Percentiles rank a stretch among this genome's conserved stretches.
Evolutionary conservation across 164 flowering plant genomes (phyloP).

Genomic region (Tinospora cordifolia): DNA sequence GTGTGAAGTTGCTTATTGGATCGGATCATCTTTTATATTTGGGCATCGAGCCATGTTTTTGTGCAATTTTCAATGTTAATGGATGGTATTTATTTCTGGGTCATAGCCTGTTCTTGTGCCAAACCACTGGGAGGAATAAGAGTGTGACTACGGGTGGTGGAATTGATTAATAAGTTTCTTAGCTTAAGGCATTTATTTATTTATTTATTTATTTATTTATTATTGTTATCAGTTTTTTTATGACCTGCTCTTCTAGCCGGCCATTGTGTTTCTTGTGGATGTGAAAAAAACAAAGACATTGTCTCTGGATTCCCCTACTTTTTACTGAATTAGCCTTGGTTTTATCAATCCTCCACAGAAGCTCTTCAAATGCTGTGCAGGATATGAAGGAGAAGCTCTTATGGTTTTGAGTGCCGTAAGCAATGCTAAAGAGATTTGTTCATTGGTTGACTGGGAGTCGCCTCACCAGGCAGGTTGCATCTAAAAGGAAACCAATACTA

Average conservation of each 20-base stretch:
- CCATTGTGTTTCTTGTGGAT: neutral
- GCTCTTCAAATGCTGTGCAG: neutral
- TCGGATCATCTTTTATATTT: neutral
- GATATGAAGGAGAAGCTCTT: neutral
- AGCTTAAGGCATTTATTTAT: too few species aligned
- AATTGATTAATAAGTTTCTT: too few species aligned
- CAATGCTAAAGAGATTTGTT: neutral
- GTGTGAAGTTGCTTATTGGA: neutral
- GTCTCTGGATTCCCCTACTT: neutral
- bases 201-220: too few species aligned
- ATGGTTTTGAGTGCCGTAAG: neutral
- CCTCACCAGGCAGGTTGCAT: neutral
- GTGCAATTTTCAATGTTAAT: too few species aligned
- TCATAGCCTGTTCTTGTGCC: too few species aligned
- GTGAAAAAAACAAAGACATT: slow-evolving; percentile 1
- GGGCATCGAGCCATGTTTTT: too few species aligned
- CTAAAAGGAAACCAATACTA: neutral
- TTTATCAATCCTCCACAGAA: neutral
- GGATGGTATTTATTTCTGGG: too few species aligned
- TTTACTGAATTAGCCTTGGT: neutral
- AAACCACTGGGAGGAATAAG: too few species aligned
- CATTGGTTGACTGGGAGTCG: neutral
- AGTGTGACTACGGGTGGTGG: too few species aligned
- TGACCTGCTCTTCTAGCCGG: neutral
- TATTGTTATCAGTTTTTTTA: too few species aligned